phyloP scores from a whole-genome alignment of 495 filamentous ascomycete species.

The Hypoxylon cercidicola region DNA sequence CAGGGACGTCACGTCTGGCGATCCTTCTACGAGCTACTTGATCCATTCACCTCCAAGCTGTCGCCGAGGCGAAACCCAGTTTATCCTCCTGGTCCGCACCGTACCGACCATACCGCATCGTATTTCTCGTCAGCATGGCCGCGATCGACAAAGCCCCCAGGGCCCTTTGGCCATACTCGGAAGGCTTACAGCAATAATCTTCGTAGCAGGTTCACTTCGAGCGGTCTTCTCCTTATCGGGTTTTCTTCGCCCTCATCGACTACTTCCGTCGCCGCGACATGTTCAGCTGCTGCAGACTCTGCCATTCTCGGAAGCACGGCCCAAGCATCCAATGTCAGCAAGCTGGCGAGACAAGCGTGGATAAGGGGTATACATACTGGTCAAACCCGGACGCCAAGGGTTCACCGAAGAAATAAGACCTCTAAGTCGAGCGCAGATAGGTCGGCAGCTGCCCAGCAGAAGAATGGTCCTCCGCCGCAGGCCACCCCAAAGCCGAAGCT shows the following conservation, averaged over 20 bases:
- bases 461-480: slow-evolving; percentile 19
- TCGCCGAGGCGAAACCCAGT: slow-evolving; percentile 43
- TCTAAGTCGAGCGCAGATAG: slow-evolving; percentile 38
- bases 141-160: slow-evolving; percentile 32
- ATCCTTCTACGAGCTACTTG: slow-evolving; percentile 54
- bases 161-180: slow-evolving; percentile 40
- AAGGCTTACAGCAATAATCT: slow-evolving; percentile 43
- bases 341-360: slow-evolving; percentile 54
- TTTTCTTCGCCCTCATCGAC: slow-evolving; percentile 51
- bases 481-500: slow-evolving; percentile 8
- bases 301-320: slow-evolving; percentile 44
- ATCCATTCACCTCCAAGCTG: slow-evolving; percentile 47
- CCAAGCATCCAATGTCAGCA: slow-evolving; percentile 50
- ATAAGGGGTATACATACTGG: slow-evolving; percentile 40
- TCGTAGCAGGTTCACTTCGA: slow-evolving; percentile 56
- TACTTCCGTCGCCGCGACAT: slow-evolving; percentile 53
- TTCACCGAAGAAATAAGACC: slow-evolving; percentile 53
- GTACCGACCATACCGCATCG: slow-evolving; percentile 30
- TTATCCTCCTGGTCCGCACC: slow-evolving; percentile 34
- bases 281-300: slow-evolving; percentile 53
- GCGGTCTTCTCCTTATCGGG: slow-evolving; percentile 53
- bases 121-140: slow-evolving; percentile 30
- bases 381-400: slow-evolving; percentile 40
- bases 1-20: slow-evolving; percentile 57
- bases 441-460: slow-evolving; percentile 27